Conservation (phyloP, 306 rosid species). For the Prunus dulcis region DNA sequence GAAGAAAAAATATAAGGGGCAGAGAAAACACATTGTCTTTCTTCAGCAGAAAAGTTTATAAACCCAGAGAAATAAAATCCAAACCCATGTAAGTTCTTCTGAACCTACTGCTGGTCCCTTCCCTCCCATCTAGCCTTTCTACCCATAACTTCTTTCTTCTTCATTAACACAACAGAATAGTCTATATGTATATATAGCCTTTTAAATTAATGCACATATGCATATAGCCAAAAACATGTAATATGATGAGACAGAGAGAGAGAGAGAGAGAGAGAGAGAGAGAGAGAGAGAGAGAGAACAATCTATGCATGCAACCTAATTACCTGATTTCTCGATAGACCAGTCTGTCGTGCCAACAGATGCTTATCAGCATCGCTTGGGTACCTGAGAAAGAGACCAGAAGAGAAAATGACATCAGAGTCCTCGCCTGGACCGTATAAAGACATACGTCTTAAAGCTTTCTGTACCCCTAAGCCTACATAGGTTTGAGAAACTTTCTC, state of each 20-base stretch:
- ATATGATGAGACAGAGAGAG: background rate
- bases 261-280: slow-evolving; percentile 10
- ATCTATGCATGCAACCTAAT: background rate
- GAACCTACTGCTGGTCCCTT: slow-evolving; percentile 56
- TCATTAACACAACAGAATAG: background rate
- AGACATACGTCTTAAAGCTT: slow-evolving; percentile 34
- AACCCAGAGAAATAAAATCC: slow-evolving; percentile 32
- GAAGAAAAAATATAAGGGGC: background rate
- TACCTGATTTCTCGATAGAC: slow-evolving; percentile 91
- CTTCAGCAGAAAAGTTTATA: slow-evolving; percentile 31
- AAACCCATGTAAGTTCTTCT: slow-evolving; percentile 42
- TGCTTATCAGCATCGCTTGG: slow-evolving; percentile 99
- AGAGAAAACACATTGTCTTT: slow-evolving; percentile 32
- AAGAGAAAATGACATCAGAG: slow-evolving; percentile 61
- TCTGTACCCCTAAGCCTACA: slow-evolving; percentile 35
- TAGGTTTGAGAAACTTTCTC: slow-evolving; percentile 27
- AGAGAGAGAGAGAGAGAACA: slow-evolving; percentile 4
- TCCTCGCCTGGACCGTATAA: slow-evolving; percentile 46
- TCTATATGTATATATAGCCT: background rate
- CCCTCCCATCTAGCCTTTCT: background rate
- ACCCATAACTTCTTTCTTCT: background rate
- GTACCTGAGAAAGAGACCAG: slow-evolving; percentile 88
- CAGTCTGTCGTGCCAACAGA: slow-evolving; percentile 89
- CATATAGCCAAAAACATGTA: background rate
- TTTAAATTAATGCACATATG: background rate